Evolutionary conservation across 1,284 basidiomycete species (phyloP), one percentile per base, ranked within the genome.

Genomic region (Ceratobasidium sp.): DNA sequence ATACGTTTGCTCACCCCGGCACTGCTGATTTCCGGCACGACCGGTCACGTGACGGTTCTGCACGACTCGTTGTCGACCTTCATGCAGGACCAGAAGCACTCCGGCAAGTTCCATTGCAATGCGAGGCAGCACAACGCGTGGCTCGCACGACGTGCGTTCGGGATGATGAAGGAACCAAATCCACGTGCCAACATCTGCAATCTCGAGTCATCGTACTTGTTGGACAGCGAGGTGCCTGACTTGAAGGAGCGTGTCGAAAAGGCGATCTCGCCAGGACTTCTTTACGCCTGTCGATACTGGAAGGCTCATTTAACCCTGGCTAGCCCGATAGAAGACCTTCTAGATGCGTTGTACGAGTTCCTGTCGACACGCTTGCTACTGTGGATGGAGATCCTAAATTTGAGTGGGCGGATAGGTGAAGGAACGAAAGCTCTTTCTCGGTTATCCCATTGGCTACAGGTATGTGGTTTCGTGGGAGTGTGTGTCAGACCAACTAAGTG

Each of bases 321-420:
- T 18, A 21, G 21, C 3, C 8, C 46, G 11, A 8, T n/a, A n/a
- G 46, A 23, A 7, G 46, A 21, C 8, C n/a, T 48, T 23, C 5
- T 48, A 9, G n/a, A 21, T 48, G 46, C 18, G 3, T 21, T 48
- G n/a, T 21, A 21, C 21, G 8, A n/a, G n/a, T 48, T 48, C 46
- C 21, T 48, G 46, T 48, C 46, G 11, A 33, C 30, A 33, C 33
- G 59, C 18, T 18, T 61, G 6, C 40, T 61, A 1, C 44, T 61
- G 11, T 61, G 59, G 59, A 61, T 61, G 59, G 59, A 61, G 25
- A 36, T 61, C 2, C 30, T 61, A 21, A 42, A 46, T 38, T 28
- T 61, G 36, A 40, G 25, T 16, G 3, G 16, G 23, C 16, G n/a
- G 16, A 23, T 61, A 6, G 9, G 8, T n/a, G n/a, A 16, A 33